These are phyloP conservation scores for Oryza punctata DNA, from an alignment of 176 grass and related monocot genomes.

Conservation along the genomic window DNA sequence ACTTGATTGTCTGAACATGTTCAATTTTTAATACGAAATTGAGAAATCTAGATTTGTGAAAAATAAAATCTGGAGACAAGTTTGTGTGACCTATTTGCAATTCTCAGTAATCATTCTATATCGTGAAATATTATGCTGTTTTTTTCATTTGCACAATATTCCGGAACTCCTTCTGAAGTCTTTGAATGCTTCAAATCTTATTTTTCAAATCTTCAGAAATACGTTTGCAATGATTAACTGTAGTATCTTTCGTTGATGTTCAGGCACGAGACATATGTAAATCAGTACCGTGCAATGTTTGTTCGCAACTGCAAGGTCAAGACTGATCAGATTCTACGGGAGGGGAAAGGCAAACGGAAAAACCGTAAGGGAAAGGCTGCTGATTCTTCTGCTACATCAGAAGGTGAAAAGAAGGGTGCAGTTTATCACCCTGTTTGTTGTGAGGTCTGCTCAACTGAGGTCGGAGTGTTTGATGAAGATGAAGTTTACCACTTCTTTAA, in stretches of 20 bases:
- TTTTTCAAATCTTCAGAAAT: background rate
- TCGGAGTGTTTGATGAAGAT: conserved; percentile 82
- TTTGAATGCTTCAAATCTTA: background rate
- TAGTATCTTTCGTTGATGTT: conserved; percentile 14
- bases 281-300: conserved; percentile 92
- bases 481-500: conserved; percentile 98
- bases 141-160: conserved; percentile 1
- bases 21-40: conserved; percentile 2
- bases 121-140: background rate
- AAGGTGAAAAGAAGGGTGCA: conserved; percentile 35
- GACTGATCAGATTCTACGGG: conserved; percentile 73
- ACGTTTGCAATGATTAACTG: background rate
- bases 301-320: conserved; percentile 81
- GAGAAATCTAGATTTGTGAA: background rate
- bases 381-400: conserved; percentile 31
- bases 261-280: conserved; percentile 92
- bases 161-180: background rate
- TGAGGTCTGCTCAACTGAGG: conserved; percentile 83
- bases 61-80: background rate
- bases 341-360: conserved; percentile 56
- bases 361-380: conserved; percentile 46
- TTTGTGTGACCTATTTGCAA: background rate
- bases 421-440: conserved; percentile 77
- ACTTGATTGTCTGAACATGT: background rate
- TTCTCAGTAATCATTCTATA: background rate